A percentile compares a stretch with the other conserved stretches of the same genome.
These are phyloP conservation scores for Suillus plorans DNA, from an alignment of 768 basidiomycete species.

Conservation along the genomic window DNA sequence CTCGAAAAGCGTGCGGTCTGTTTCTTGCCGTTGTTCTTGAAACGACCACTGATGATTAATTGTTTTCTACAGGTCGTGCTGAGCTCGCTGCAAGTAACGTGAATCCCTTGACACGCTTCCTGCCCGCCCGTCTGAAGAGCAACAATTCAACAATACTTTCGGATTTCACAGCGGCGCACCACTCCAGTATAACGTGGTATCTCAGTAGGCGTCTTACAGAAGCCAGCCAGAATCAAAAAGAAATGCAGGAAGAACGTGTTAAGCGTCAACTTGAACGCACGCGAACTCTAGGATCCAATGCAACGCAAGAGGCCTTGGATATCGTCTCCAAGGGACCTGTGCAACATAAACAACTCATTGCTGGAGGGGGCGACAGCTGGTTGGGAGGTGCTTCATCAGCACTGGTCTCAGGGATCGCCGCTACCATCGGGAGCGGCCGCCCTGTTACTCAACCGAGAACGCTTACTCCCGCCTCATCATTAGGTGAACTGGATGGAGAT, in stretches of 20 bases:
- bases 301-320: conserved; percentile 58
- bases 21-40: conserved; percentile 14
- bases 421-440: conserved; percentile 50
- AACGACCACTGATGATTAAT: conserved; percentile 17
- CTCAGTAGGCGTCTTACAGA: conserved; percentile 79
- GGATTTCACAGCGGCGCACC: conserved; percentile 84
- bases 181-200: conserved; percentile 90
- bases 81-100: conserved; percentile 64
- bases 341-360: conserved; percentile 18
- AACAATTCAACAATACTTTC: conserved; percentile 51
- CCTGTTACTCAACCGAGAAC: conserved; percentile 22
- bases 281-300: conserved; percentile 79
- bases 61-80: conserved; percentile 50
- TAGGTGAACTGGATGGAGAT: conserved; percentile 56
- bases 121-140: conserved; percentile 69
- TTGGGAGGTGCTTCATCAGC: conserved; percentile 58
- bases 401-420: conserved; percentile 54
- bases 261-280: conserved; percentile 85
- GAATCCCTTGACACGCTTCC: conserved; percentile 65
- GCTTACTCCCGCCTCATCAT: conserved; percentile 32
- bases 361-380: conserved; percentile 48
- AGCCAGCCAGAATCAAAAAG: conserved; percentile 74
- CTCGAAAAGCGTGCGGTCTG: conserved; percentile 79
- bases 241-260: conserved; percentile 93
- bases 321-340: conserved; percentile 35